A percentile compares a stretch with the other conserved stretches of the same genome.
phyloP scores from a whole-genome alignment of 2,329 filamentous ascomycete species.

The Aureobasidium sp. region DNA sequence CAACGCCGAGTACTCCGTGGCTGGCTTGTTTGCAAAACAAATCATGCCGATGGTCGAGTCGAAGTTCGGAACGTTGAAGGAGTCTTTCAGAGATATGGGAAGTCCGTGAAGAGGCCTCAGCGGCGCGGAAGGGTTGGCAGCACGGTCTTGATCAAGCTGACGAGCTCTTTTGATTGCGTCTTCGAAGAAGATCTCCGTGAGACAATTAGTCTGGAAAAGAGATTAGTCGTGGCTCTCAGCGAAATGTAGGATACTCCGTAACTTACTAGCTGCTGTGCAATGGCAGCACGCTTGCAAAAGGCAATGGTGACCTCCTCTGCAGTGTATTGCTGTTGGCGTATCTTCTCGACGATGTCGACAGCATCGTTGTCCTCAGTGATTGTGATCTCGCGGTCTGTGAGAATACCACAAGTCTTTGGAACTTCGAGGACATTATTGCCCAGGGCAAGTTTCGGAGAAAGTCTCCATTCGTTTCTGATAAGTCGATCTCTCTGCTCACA shows the following conservation, averaged over 20 bases:
- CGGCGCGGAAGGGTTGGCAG: conserved; percentile 18
- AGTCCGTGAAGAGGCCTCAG: conserved; percentile 42
- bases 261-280: conserved; percentile 27
- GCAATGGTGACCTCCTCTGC: conserved; percentile 28
- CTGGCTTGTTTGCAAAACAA: conserved; percentile 36
- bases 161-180: conserved; percentile 26
- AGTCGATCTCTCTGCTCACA: conserved; percentile 18
- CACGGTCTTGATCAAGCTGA: conserved; percentile 23
- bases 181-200: conserved; percentile 39
- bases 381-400: conserved; percentile 41
- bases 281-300: conserved; percentile 35
- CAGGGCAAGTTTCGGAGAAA: conserved; percentile 6
- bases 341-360: conserved; percentile 30
- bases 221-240: not conserved
- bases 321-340: conserved; percentile 27
- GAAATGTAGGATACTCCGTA: conserved; percentile 13
- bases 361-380: conserved; percentile 50
- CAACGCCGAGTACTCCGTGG: conserved; percentile 29
- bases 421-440: conserved; percentile 37
- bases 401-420: conserved; percentile 43
- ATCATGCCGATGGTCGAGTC: conserved; percentile 56
- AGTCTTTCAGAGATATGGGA: conserved; percentile 53
- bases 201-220: conserved; percentile 22
- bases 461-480: conserved; percentile 18
- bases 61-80: conserved; percentile 53